Evolutionary conservation across 805 yeast genomes (phyloP), one percentile per base, ranked within the genome.

Genomic region (Myxozyma nipponensis): DNA sequence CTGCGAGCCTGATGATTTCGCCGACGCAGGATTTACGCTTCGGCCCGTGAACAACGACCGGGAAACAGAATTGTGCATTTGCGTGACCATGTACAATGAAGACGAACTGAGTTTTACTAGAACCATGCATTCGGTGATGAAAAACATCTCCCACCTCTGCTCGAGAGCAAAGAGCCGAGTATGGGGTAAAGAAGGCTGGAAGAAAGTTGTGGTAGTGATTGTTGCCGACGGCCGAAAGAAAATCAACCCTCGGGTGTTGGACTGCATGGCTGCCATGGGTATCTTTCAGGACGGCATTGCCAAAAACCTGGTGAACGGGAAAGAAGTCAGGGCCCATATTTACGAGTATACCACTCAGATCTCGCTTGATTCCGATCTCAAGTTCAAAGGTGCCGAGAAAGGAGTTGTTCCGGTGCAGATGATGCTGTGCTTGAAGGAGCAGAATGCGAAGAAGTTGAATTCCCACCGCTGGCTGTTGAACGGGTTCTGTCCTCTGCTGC

Each of bases 181-280:
- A 17, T 93, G 99, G 99, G 98, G 98, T 3, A 82, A 83, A 59
- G 95, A 90, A 52, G 85, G 95, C 23, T 93, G 99, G 99, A 89
- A 93, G 65, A 93, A 91, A 69, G 83, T 93, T 19, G 96, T 91
- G 47, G 96, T 93, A 13, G 74, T 86, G 49, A 83, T 93, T 61
- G 86, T 93, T 21, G 81, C 96, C 42, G 99, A 93, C 71, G 99
- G 99, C 62, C 82, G 99, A 69, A 80, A 84, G 51, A 91, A 91
- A 63, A 83, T 93, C 42, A 77, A 81, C 61, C 86, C 86, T 22
- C 85, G 95, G 17, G 91, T 90, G 1, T 70, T 93, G 40, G 96
- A 91, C 67, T 78, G 86, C 41, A 74, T 93, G 52, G 89, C 96
- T 1, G 96, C 97, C 0, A 82, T 95, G 70, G 99, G 99, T 61